phyloP scores from a whole-genome alignment of 73 alveolate genomes.

The Tetrahymena elliotti region DNA sequence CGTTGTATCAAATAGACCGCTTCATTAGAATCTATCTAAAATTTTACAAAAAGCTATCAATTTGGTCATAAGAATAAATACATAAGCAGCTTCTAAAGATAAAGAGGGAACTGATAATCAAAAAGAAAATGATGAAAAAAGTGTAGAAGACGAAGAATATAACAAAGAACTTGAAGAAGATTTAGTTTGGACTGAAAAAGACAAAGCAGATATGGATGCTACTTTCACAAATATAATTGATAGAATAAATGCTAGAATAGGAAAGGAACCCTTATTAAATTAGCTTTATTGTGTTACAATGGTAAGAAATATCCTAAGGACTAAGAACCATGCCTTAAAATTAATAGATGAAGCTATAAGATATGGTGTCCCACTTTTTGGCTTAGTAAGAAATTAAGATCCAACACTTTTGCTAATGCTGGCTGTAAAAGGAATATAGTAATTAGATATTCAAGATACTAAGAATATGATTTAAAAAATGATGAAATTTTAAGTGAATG shows the following conservation, averaged over 20 bases:
- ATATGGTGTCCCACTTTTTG: background rate
- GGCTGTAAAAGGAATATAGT: background rate
- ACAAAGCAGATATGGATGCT: background rate
- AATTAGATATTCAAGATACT: background rate
- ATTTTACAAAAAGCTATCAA: background rate
- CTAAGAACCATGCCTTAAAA: background rate
- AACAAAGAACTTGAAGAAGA: background rate
- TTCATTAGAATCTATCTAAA: background rate
- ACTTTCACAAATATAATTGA: background rate
- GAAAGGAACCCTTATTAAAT: background rate
- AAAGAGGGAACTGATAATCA: background rate
- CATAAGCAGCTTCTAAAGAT: background rate
- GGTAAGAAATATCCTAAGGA: background rate
- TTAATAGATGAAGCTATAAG: background rate
- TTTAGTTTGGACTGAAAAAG: background rate
- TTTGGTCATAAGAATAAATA: background rate
- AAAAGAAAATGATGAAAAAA: background rate
- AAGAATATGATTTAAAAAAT: background rate
- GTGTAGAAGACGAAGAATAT: background rate
- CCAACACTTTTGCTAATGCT: background rate
- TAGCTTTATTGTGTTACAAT: background rate
- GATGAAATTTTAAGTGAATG: background rate
- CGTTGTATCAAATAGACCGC: background rate
- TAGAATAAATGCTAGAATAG: background rate
- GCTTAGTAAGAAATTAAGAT: background rate